These are phyloP conservation scores for Ustilago crameri DNA, from an alignment of 1,284 basidiomycete genomes.

Conservation along the genomic window DNA sequence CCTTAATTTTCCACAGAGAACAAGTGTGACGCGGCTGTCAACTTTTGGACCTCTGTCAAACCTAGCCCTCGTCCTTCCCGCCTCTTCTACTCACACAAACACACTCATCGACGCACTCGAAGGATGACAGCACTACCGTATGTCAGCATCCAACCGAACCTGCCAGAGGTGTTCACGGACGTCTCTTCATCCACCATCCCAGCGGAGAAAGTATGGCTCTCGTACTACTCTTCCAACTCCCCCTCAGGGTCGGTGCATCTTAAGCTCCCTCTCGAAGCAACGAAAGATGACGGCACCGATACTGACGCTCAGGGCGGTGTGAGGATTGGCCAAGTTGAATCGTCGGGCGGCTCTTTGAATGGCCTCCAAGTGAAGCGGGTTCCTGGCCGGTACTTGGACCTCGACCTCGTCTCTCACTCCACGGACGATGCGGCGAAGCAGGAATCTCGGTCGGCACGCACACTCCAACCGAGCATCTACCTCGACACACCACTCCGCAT, in stretches of 20 bases:
- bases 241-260: conserved; percentile 48
- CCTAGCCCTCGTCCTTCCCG: neutral
- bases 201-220: conserved; percentile 77
- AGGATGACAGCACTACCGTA: conserved; percentile 60
- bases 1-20: neutral
- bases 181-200: conserved; percentile 73
- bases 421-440: neutral
- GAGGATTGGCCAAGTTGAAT: conserved; percentile 23
- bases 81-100: neutral
- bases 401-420: conserved; percentile 14
- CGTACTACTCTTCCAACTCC: conserved; percentile 72
- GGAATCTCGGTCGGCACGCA: conserved; percentile 21
- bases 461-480: conserved; percentile 24
- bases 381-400: conserved; percentile 27
- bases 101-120: neutral
- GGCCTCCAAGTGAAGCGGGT: conserved; percentile 28
- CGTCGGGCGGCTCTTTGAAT: conserved; percentile 19
- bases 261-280: conserved; percentile 40
- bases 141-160: conserved; percentile 76
- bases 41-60: too few species aligned
- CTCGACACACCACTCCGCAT: conserved; percentile 28
- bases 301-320: conserved; percentile 54
- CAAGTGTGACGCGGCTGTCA: too few species aligned
- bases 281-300: conserved; percentile 46
- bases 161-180: conserved; percentile 74